Percentiles rank a stretch among this genome's conserved stretches.
These are phyloP conservation scores for Graphium sp. DNA, from an alignment of 2,329 filamentous ascomycete genomes.

Conservation along the genomic window DNA sequence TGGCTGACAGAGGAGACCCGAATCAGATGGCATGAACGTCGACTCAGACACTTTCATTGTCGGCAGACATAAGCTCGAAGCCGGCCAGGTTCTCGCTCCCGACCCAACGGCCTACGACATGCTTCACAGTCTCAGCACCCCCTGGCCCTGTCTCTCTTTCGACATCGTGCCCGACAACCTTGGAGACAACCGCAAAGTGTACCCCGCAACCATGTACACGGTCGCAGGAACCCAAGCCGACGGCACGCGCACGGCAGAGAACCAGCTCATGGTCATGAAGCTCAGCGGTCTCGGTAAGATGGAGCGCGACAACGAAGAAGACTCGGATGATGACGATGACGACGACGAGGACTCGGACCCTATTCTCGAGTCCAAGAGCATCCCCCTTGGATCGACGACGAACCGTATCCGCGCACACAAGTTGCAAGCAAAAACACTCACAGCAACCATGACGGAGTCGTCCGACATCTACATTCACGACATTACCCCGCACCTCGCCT, in stretches of 20 bases:
- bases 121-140: slow-evolving; percentile 85
- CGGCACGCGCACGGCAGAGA: slow-evolving; percentile 56
- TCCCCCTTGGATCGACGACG: slow-evolving; percentile 73
- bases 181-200: slow-evolving; percentile 80
- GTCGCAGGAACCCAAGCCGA: slow-evolving; percentile 92
- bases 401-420: slow-evolving; percentile 89
- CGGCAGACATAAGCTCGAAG: slow-evolving; percentile 77
- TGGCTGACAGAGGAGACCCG: slow-evolving; percentile 7
- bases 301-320: slow-evolving; percentile 51
- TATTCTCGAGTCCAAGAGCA: slow-evolving; percentile 81
- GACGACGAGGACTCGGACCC: slow-evolving; percentile 71
- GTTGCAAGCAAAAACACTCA: slow-evolving; percentile 66
- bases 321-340: slow-evolving; percentile 50
- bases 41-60: slow-evolving; percentile 94
- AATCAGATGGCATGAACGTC: slow-evolving; percentile 67
- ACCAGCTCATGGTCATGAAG: slow-evolving; percentile 91
- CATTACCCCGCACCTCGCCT: slow-evolving; percentile 72
- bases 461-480: slow-evolving; percentile 84
- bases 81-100: slow-evolving; percentile 78
- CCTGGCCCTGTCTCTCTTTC: slow-evolving; percentile 95
- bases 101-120: slow-evolving; percentile 95
- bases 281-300: slow-evolving; percentile 82
- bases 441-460: slow-evolving; percentile 85
- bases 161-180: slow-evolving; percentile 77
- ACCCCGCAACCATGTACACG: slow-evolving; percentile 88